Percentiles rank a stretch among this genome's conserved stretches.
Evolutionary conservation across 768 basidiomycete species (phyloP).

Genomic region (Amanita subjunquillea): DNA sequence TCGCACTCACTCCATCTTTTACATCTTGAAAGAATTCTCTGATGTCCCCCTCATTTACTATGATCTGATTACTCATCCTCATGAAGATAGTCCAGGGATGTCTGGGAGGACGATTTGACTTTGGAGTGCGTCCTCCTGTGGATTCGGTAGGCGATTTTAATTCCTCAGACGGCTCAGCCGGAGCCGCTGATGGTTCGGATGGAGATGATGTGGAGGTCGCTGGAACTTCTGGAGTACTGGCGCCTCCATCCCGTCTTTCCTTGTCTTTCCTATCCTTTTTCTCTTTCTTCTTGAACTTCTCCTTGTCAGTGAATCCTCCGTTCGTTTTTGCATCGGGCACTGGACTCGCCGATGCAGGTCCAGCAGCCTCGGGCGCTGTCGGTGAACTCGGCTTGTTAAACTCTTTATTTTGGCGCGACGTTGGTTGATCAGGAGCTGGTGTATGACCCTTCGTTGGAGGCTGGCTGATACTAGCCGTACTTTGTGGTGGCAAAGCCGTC

Average conservation of each 20-base stretch:
- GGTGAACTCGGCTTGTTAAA: conserved; percentile 28
- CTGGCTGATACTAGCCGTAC: conserved; percentile 22
- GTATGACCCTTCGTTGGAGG: conserved; percentile 27
- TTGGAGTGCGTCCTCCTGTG: conserved; percentile 63
- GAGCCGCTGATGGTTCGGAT: conserved; percentile 16
- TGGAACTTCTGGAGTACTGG: conserved; percentile 20
- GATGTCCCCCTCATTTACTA: conserved; percentile 53
- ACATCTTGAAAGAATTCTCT: conserved; percentile 71
- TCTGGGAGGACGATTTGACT: conserved; percentile 46
- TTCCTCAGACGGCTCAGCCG: conserved; percentile 21
- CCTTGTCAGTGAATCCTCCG: conserved; percentile 30
- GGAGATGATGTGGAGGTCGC: conserved; percentile 20
- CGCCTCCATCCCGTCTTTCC: conserved; percentile 33
- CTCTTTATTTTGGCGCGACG: conserved; percentile 17
- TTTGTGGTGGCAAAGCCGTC: conserved; percentile 35
- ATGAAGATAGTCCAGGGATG: conserved; percentile 86
- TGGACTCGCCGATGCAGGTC: not conserved
- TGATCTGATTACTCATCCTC: conserved; percentile 38
- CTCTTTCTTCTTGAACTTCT: conserved; percentile 47
- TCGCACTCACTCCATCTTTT: conserved; percentile 48
- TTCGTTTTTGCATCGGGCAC: not conserved
- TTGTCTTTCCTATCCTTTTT: conserved; percentile 54
- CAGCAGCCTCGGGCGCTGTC: conserved; percentile 22
- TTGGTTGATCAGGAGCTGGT: conserved; percentile 23
- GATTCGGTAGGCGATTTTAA: conserved; percentile 51